These are phyloP conservation scores for Tetracladium setigerum DNA, from an alignment of 495 filamentous ascomycete genomes.

Conservation along the genomic window DNA sequence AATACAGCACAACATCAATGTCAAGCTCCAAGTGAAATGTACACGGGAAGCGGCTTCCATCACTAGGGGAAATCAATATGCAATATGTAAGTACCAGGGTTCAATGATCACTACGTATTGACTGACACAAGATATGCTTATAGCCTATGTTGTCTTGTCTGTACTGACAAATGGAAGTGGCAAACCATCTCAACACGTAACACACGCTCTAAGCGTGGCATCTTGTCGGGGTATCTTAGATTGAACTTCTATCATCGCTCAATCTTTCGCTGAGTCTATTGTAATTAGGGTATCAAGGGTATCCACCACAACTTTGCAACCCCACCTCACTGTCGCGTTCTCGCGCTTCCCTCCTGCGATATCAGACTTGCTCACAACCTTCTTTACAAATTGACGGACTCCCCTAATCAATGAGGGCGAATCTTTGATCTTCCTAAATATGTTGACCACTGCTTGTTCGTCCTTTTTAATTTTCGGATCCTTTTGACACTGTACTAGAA, in stretches of 20 bases:
- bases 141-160: too few relatives aligned
- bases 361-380: constrained; percentile 66
- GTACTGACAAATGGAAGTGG: too few relatives aligned
- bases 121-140: too few relatives aligned
- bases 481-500: constrained; percentile 52
- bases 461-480: constrained; percentile 27
- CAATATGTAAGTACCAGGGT: too few relatives aligned
- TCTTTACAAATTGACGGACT: constrained; percentile 71
- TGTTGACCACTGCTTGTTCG: constrained; percentile 48
- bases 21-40: too few relatives aligned
- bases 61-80: too few relatives aligned
- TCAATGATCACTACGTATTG: too few relatives aligned
- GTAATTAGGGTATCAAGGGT: constrained; percentile 44
- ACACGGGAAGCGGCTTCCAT: too few relatives aligned
- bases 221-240: too few relatives aligned
- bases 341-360: constrained; percentile 54
- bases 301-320: constrained; percentile 56
- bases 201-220: too few relatives aligned
- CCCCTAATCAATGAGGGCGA: constrained; percentile 58
- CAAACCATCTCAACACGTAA: too few relatives aligned
- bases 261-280: constrained; percentile 20
- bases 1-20: too few relatives aligned
- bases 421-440: constrained; percentile 55
- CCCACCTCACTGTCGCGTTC: constrained; percentile 59
- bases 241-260: neutral